phyloP scores from a whole-genome alignment of 768 basidiomycete species.

The Macrocybe gigantea region DNA sequence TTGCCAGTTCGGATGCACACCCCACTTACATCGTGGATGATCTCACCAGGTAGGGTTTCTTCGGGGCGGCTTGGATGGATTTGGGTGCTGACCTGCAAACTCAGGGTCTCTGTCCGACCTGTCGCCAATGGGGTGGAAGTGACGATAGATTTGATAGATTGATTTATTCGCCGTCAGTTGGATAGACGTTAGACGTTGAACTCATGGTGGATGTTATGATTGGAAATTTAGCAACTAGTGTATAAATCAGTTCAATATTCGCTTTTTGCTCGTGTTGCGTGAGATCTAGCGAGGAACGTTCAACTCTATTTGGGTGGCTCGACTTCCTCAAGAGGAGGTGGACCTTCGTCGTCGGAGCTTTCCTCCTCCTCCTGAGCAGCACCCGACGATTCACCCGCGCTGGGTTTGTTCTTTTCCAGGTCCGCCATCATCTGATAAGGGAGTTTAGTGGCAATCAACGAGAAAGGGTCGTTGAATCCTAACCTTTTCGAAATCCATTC shows the following conservation, averaged over 20 bases:
- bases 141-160: slow-evolving; percentile 28
- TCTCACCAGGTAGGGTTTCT: slow-evolving; percentile 49
- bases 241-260: no score
- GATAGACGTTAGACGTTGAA: background rate
- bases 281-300: background rate
- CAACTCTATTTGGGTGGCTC: slow-evolving; percentile 34
- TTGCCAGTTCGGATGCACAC: slow-evolving; percentile 45
- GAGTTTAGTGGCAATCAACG: background rate
- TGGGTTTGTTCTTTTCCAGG: slow-evolving; percentile 28
- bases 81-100: background rate
- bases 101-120: slow-evolving; percentile 41
- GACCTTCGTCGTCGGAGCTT: slow-evolving; percentile 60
- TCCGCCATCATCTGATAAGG: slow-evolving; percentile 43
- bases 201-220: background rate
- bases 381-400: slow-evolving; percentile 12
- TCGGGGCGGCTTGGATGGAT: background rate
- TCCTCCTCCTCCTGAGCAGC: slow-evolving; percentile 40
- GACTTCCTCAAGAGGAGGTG: slow-evolving; percentile 77
- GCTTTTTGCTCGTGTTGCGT: no score
- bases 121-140: slow-evolving; percentile 42
- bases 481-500: slow-evolving; percentile 59
- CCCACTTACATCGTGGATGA: slow-evolving; percentile 68
- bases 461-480: slow-evolving; percentile 5
- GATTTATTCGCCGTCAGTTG: background rate
- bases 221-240: background rate